These are phyloP conservation scores for Ichthyophthirius multifiliis DNA, from an alignment of 169 alveolate species.

Conservation along the genomic window DNA sequence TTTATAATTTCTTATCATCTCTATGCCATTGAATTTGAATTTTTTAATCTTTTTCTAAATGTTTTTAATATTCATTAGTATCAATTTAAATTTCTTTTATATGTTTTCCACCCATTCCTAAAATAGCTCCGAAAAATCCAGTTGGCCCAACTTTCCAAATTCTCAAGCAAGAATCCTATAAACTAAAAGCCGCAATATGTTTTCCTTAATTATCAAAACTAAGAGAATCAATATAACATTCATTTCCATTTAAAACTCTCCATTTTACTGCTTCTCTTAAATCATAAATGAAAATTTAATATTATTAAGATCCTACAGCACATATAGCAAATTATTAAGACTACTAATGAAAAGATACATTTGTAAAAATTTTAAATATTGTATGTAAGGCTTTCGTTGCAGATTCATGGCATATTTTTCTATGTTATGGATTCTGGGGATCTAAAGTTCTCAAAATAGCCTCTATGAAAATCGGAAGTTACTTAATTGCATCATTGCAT, in stretches of 20 bases:
- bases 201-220: slow-evolving; percentile 33
- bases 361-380: slow-evolving; percentile 14
- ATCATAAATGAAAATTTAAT: slow-evolving; percentile 30
- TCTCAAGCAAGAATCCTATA: slow-evolving; percentile 15
- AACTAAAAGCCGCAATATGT: slow-evolving; percentile 26
- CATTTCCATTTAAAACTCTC: slow-evolving; percentile 39
- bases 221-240: slow-evolving; percentile 18
- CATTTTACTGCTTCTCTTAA: slow-evolving; percentile 39
- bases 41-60: neutral
- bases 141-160: slow-evolving; percentile 43
- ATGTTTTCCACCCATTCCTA: slow-evolving; percentile 18
- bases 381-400: slow-evolving; percentile 35
- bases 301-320: slow-evolving; percentile 29
- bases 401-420: slow-evolving; percentile 32
- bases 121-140: slow-evolving; percentile 39
- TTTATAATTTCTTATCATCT: neutral
- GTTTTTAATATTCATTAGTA: neutral
- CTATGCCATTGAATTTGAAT: slow-evolving; percentile 5
- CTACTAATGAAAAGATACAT: slow-evolving; percentile 21
- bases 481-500: neutral
- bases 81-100: neutral
- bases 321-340: neutral
- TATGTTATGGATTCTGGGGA: slow-evolving; percentile 35
- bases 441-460: slow-evolving; percentile 32
- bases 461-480: slow-evolving; percentile 40